These are phyloP conservation scores for Jacaranda mimosifolia DNA, from an alignment of 257 asterid genomes.

Conservation along the genomic window DNA sequence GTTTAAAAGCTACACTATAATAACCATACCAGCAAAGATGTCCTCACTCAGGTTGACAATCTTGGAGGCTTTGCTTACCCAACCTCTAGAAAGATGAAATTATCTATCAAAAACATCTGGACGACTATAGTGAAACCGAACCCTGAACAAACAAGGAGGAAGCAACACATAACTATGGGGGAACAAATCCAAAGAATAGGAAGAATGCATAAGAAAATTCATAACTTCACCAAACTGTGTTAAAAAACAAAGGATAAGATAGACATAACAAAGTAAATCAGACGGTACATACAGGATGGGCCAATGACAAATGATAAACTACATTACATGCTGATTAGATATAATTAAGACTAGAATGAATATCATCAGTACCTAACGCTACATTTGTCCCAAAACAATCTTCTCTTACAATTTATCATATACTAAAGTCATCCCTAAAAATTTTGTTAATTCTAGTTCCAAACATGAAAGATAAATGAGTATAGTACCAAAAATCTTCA, in stretches of 20 bases:
- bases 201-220: background rate
- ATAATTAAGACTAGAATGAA: background rate
- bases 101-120: constrained; percentile 59
- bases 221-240: no score
- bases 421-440: no score
- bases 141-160: no score
- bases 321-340: background rate
- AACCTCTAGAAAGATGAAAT: constrained; percentile 56
- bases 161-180: background rate
- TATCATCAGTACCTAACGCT: background rate
- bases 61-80: constrained; percentile 57
- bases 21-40: constrained; percentile 52
- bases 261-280: background rate
- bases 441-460: no score
- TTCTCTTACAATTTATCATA: no score
- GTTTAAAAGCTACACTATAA: background rate
- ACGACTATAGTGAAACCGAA: no score
- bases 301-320: background rate
- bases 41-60: constrained; percentile 55
- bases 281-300: no score
- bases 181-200: background rate
- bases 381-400: no score
- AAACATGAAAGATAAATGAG: no score
- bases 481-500: no score
- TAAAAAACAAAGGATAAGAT: background rate